Conservation (phyloP, 305 asterid genomes). For the Rubia occidens region DNA sequence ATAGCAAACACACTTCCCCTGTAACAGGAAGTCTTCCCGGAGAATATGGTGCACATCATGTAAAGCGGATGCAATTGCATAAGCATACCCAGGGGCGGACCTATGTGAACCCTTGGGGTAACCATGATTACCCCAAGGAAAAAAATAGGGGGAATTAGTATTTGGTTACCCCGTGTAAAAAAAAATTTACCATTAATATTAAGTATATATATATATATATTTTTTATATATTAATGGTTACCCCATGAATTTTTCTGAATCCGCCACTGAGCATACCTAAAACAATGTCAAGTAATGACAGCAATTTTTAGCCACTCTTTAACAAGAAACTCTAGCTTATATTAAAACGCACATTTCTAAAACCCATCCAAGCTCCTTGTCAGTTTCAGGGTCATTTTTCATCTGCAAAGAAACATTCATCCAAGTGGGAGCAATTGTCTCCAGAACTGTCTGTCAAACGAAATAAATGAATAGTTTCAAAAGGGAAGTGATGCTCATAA, state of each 20-base stretch:
- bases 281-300: constrained; percentile 17
- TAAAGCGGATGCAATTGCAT: constrained; percentile 72
- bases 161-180: too few species aligned
- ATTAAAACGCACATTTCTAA: constrained; percentile 68
- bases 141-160: too few species aligned
- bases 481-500: not conserved
- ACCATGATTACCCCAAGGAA: too few species aligned
- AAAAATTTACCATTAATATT: too few species aligned
- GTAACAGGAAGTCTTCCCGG: constrained; percentile 87
- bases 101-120: too few species aligned
- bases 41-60: constrained; percentile 89
- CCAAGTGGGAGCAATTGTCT: constrained; percentile 97
- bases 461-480: not conserved
- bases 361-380: constrained; percentile 96
- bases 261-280: constrained; percentile 92
- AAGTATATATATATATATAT: too few species aligned
- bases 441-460: constrained; percentile 50
- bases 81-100: too few species aligned
- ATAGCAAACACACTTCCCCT: constrained; percentile 42
- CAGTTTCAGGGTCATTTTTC: constrained; percentile 96
- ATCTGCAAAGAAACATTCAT: constrained; percentile 92
- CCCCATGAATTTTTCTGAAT: too few species aligned
- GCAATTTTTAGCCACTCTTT: constrained; percentile 13
- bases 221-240: too few species aligned
- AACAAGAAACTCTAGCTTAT: not conserved